A percentile compares a stretch with the other conserved stretches of the same genome.
Evolutionary conservation across 192 early-diverging fungal genomes (phyloP).

Genomic region (Linnemannia exigua): DNA sequence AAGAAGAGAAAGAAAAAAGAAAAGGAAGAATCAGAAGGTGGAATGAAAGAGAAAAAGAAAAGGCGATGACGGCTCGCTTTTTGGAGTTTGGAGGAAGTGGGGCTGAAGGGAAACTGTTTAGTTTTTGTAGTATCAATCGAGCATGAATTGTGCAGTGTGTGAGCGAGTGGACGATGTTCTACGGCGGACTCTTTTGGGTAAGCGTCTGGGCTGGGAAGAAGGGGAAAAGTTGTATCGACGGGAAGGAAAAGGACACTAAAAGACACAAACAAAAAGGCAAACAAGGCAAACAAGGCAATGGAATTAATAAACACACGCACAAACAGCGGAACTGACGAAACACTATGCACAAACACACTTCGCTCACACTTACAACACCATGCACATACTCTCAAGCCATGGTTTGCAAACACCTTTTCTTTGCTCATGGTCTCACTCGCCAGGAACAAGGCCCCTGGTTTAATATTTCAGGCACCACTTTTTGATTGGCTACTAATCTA

Average conservation of each 20-base stretch:
- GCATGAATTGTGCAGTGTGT: no score
- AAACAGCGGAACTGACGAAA: neutral
- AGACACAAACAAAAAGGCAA: neutral
- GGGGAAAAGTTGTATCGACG: no score
- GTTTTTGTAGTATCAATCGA: no score
- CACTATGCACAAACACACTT: neutral
- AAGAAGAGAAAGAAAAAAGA: neutral
- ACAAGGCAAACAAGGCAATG: no score
- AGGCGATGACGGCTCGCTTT: neutral
- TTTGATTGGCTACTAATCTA: neutral
- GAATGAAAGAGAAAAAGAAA: neutral
- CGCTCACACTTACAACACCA: neutral
- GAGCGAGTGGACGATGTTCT: neutral
- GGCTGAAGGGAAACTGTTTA: neutral
- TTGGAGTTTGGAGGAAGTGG: neutral
- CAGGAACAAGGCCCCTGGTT: neutral
- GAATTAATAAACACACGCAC: neutral
- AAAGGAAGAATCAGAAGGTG: conserved; percentile 1
- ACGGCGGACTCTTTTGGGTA: neutral
- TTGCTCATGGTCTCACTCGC: neutral
- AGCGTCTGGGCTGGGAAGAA: neutral
- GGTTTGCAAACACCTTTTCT: neutral
- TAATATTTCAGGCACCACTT: neutral
- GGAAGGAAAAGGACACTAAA: neutral
- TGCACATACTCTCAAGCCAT: neutral